Evolutionary conservation across 176 grass and related monocot genomes (phyloP), one percentile per base, ranked within the genome.

Genomic region (Paspalum vaginatum): DNA sequence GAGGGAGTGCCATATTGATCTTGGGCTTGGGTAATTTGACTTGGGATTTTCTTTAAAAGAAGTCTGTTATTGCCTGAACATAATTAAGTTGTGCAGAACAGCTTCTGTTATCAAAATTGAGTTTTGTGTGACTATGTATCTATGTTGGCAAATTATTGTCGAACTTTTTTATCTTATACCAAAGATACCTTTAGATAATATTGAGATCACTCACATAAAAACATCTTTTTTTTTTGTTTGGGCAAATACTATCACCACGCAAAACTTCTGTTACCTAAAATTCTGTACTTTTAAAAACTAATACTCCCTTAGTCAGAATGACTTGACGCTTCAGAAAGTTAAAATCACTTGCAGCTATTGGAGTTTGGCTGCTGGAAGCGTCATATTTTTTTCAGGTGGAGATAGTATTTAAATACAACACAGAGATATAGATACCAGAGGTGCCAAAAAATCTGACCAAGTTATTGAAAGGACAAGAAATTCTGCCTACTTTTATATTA

Each of bases 71-170:
- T 68, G 0, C 37, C 38, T 55, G 15, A 64, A 55, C 47, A 79
- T 2, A 18, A 49, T 40, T 53, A 53, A 27, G 9, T 17, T 38
- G 27, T 46, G 45, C 8, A 51, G 26, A 17, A 11, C 5, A 0
- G 9, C 47, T 82, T 49, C 38, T 41, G 2, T 64, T 80, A 41
- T 32, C 10, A 53, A 66, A 53, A 50, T 65, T 40, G n/a, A 78
- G 11, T 40, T 51, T 37, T 50, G 5, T 25, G 26, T 39, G 25
- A 64, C 16, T 61, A 82, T 60, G 50, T 50, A 49, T 6, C 8
- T 5, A 52, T 52, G 18, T 12, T 41, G 27, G 22, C 32, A 53
- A 43, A 54, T 67, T 65, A 1, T 53, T 67, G 40, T 43, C 39
- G 6, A 67, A n/a, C 41, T 74, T 43, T 43, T 25, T 21, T 32